Percentiles rank a stretch among this genome's conserved stretches.
Evolutionary conservation across 768 basidiomycete species (phyloP).

Genomic region (Tylopilus plumbeoviolaceoides): DNA sequence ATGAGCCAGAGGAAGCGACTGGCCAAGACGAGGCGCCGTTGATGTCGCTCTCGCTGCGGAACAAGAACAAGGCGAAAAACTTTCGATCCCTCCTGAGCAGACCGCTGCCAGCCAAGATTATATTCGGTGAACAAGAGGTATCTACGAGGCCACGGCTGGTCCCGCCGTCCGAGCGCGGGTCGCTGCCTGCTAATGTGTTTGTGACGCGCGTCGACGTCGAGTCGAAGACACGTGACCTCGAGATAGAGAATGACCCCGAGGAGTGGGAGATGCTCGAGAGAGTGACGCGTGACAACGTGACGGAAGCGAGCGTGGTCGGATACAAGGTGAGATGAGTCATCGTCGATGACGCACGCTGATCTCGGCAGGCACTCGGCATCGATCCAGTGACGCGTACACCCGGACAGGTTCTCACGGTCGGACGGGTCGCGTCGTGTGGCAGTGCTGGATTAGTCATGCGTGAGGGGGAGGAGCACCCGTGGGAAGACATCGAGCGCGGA

Average conservation of each 20-base stretch:
- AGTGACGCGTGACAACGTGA: conserved; percentile 25
- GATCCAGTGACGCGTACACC: conserved; percentile 58
- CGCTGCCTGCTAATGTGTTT: conserved; percentile 58
- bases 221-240: no score
- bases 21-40: conserved; percentile 16
- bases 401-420: conserved; percentile 50
- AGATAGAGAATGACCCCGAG: no score
- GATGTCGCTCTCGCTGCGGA: conserved; percentile 50
- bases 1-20: no score
- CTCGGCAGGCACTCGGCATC: conserved; percentile 50
- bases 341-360: no score
- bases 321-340: conserved; percentile 42
- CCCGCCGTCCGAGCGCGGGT: conserved; percentile 60
- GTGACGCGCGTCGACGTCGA: conserved; percentile 74
- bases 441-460: conserved; percentile 10
- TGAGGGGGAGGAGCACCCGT: conserved; percentile 18
- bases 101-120: conserved; percentile 48
- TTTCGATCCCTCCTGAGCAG: conserved; percentile 51
- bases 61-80: conserved; percentile 73
- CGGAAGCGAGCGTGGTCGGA: conserved; percentile 35
- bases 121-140: conserved; percentile 37
- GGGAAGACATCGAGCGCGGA: conserved; percentile 25
- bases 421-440: conserved; percentile 30
- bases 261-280: conserved; percentile 14
- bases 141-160: conserved; percentile 37